Evolutionary conservation across 179 eudicot genomes (phyloP).

Genomic region (Beta corolliflora): DNA sequence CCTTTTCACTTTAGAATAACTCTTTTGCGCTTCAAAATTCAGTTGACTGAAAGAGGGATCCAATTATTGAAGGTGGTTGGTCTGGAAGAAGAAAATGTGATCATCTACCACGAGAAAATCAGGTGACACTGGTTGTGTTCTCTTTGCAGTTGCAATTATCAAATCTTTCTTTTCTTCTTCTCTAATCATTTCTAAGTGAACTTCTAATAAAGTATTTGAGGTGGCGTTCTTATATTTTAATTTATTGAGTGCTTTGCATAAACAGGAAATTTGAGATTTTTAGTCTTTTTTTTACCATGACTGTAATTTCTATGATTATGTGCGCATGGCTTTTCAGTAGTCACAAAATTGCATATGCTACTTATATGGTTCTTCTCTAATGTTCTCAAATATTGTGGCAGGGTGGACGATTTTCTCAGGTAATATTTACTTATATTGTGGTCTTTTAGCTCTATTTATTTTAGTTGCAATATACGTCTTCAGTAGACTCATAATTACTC

Average conservation of each 20-base stretch:
- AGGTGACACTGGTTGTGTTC: slow-evolving; percentile 48
- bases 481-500: neutral
- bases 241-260: slow-evolving; percentile 14
- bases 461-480: neutral
- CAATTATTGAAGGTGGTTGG: slow-evolving; percentile 66
- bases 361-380: slow-evolving; percentile 9
- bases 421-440: slow-evolving; percentile 19
- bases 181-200: neutral
- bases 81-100: slow-evolving; percentile 73
- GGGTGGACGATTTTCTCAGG: slow-evolving; percentile 95
- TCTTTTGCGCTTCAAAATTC: neutral
- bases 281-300: neutral
- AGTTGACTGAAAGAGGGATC: slow-evolving; percentile 3
- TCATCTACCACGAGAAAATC: slow-evolving; percentile 87
- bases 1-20: slow-evolving; percentile 1
- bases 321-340: too few relatives aligned
- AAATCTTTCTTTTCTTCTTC: neutral
- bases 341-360: neutral
- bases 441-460: neutral
- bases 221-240: neutral
- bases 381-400: slow-evolving; percentile 41
- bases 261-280: slow-evolving; percentile 8
- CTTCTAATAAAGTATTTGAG: neutral
- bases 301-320: neutral
- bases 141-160: neutral